These are phyloP conservation scores for Astragalus glycyphyllos DNA, from an alignment of 306 rosid genomes.

Conservation along the genomic window DNA sequence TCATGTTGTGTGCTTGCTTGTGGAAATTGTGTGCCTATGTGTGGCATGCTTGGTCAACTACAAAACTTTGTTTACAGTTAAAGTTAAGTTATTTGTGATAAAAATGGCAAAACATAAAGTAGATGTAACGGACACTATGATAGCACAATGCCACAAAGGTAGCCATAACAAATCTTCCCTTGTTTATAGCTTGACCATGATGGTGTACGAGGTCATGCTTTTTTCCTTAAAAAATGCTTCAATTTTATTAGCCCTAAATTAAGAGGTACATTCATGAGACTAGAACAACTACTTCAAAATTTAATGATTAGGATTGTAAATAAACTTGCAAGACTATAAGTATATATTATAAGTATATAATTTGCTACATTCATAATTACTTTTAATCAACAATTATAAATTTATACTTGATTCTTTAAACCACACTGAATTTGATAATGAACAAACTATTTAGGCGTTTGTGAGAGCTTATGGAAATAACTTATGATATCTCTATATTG, in stretches of 20 bases:
- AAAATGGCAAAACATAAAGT: constrained; percentile 32
- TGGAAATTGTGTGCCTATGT: constrained; percentile 41
- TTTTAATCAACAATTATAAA: neutral
- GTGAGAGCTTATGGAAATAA: too few relatives aligned
- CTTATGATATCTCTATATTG: too few relatives aligned
- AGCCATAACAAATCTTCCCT: neutral
- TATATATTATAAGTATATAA: neutral
- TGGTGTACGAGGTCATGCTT: constrained; percentile 26
- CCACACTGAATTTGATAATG: too few relatives aligned
- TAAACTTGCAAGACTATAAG: neutral
- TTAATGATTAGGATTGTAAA: neutral
- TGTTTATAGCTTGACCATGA: constrained; percentile 26
- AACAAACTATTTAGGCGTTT: too few relatives aligned
- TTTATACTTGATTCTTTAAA: neutral
- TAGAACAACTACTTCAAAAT: neutral
- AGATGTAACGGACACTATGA: constrained; percentile 33
- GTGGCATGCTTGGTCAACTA: constrained; percentile 30
- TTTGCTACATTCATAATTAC: neutral
- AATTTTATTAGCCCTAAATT: neutral
- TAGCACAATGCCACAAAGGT: constrained; percentile 25
- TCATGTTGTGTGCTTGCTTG: constrained; percentile 49
- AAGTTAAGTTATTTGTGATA: constrained; percentile 31
- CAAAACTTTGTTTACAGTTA: neutral
- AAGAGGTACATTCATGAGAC: neutral
- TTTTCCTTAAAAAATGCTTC: neutral